Conservation (phyloP, 108 stramenopile species). For the Hondaea fermentalgiana region DNA sequence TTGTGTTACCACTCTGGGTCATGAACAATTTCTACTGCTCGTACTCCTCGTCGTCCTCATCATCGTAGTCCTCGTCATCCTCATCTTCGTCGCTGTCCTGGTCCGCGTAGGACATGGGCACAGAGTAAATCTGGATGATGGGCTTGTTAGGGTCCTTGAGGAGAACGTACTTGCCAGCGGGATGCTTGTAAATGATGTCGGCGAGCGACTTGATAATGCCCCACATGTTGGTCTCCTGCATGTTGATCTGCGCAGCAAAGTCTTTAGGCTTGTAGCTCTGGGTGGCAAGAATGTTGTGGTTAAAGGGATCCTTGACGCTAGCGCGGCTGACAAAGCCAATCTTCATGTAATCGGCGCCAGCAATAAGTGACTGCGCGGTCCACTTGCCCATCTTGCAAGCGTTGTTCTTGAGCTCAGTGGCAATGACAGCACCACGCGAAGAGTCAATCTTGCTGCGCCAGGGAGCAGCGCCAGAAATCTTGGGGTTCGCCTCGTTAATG, state of each 20-base stretch:
- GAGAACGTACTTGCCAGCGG: conserved; percentile 84
- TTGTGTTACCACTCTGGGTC: no score
- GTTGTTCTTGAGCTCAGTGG: conserved; percentile 95
- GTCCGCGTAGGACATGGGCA: conserved; percentile 74
- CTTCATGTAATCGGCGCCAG: conserved; percentile 94
- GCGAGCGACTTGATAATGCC: conserved; percentile 90
- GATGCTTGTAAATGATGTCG: conserved; percentile 67
- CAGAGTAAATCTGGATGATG: conserved; percentile 77
- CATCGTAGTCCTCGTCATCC: conserved; percentile 51
- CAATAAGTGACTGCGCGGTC: conserved; percentile 87
- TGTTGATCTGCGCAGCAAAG: conserved; percentile 86
- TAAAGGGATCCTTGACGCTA: conserved; percentile 71
- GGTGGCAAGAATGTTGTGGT: conserved; percentile 83
- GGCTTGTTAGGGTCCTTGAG: conserved; percentile 93
- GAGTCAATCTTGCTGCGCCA: conserved; percentile 81
- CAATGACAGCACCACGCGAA: conserved; percentile 85
- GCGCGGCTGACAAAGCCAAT: conserved; percentile 81
- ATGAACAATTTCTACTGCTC: no score
- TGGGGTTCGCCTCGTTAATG: conserved; percentile 83
- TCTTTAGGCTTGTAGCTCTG: conserved; percentile 90
- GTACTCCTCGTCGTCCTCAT: neutral
- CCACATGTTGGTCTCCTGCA: conserved; percentile 89
- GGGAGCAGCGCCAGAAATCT: conserved; percentile 40
- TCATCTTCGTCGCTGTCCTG: conserved; percentile 73
- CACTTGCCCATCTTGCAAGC: conserved; percentile 92